phyloP scores from a whole-genome alignment of 1,284 basidiomycete genomes.

The Naganishia liquefaciens region DNA sequence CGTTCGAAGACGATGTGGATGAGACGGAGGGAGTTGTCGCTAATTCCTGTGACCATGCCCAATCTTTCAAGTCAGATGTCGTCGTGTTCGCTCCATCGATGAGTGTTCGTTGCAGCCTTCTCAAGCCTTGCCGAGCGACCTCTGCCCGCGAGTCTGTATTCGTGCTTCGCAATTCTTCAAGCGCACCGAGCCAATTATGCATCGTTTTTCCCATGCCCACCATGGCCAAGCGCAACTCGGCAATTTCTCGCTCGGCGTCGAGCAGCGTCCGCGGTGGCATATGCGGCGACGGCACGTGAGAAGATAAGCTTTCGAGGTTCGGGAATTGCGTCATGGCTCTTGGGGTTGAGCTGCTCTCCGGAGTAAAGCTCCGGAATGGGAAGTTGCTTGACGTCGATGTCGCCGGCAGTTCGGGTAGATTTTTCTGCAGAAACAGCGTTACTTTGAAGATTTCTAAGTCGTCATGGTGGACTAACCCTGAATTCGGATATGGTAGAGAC shows the following conservation, averaged over 20 bases:
- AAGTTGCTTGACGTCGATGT: slow-evolving; percentile 42
- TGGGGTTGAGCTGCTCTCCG: slow-evolving; percentile 13
- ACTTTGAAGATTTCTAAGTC: not conserved
- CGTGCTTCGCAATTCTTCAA: not conserved
- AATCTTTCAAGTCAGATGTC: slow-evolving; percentile 28
- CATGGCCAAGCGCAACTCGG: slow-evolving; percentile 33
- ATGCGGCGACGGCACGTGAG: not conserved
- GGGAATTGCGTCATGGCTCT: slow-evolving; percentile 14
- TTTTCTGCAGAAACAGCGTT: slow-evolving; percentile 60
- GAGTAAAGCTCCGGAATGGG: slow-evolving; percentile 37
- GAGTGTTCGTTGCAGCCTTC: slow-evolving; percentile 25
- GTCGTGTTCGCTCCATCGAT: slow-evolving; percentile 21
- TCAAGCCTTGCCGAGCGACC: slow-evolving; percentile 22
- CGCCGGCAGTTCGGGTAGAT: slow-evolving; percentile 71
- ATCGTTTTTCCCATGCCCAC: slow-evolving; percentile 34
- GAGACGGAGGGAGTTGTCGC: slow-evolving; percentile 9
- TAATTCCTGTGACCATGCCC: slow-evolving; percentile 33
- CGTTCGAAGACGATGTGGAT: not conserved
- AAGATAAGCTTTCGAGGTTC: slow-evolving; percentile 12
- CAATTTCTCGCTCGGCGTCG: slow-evolving; percentile 32
- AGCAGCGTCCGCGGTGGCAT: slow-evolving; percentile 17
- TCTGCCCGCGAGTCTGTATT: not conserved
- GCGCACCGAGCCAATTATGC: slow-evolving; percentile 23
- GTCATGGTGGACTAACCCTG: slow-evolving; percentile 38
- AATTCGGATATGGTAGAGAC: slow-evolving; percentile 51